A percentile compares a stretch with the other conserved stretches of the same genome.
These are phyloP conservation scores for Nymphaea thermarum DNA, from an alignment of 164 flowering plant genomes.

Conservation along the genomic window DNA sequence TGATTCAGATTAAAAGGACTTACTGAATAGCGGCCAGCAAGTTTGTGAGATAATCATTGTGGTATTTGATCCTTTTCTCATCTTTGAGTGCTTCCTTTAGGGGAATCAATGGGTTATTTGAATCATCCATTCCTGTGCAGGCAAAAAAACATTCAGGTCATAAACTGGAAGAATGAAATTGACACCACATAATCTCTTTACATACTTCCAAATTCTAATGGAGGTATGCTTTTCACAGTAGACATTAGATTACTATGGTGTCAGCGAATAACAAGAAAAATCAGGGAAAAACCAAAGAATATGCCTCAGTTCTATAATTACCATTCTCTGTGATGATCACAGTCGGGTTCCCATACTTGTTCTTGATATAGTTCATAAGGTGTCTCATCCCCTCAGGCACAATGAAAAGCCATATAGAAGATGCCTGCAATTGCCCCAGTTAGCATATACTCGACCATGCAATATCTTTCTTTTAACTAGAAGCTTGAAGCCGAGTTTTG, in stretches of 20 bases:
- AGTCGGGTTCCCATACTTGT: constrained; percentile 68
- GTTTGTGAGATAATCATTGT: constrained; percentile 61
- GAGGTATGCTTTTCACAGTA: no score
- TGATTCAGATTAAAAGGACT: no score
- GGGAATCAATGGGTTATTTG: constrained; percentile 41
- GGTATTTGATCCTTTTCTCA: constrained; percentile 76
- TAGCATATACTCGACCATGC: not conserved
- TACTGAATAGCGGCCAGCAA: constrained; percentile 72
- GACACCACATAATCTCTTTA: no score
- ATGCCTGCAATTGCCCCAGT: constrained; percentile 38
- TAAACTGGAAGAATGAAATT: no score
- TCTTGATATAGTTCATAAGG: constrained; percentile 76
- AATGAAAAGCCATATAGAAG: constrained; percentile 80
- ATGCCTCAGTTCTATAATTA: constrained; percentile 2
- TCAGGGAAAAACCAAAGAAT: no score
- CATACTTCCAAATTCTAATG: no score
- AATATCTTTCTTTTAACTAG: not conserved
- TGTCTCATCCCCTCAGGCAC: constrained; percentile 79
- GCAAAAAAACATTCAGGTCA: no score
- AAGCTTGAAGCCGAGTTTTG: no score
- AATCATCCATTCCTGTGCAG: constrained; percentile 83
- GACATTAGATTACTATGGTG: no score
- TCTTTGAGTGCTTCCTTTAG: constrained; percentile 65
- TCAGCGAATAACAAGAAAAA: not conserved
- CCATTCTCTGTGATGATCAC: constrained; percentile 90